A percentile compares a stretch with the other conserved stretches of the same genome.
Evolutionary conservation across 2,329 filamentous ascomycete species (phyloP).

Genomic region (Cadophora sp.): DNA sequence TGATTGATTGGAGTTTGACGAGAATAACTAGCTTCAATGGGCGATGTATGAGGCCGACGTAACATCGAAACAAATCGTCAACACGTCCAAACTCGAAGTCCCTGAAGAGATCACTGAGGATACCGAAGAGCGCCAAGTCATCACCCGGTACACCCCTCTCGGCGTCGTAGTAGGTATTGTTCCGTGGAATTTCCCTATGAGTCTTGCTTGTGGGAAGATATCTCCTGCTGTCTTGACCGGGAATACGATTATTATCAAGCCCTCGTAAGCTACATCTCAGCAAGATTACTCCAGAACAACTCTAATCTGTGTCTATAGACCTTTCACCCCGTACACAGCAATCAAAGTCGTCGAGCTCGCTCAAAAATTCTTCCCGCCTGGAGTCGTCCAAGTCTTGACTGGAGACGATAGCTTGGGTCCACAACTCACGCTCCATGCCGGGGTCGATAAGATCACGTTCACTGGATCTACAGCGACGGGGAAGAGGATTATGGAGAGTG

Average conservation of each 20-base stretch:
- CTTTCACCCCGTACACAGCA: slow-evolving; percentile 59
- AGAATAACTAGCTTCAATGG: slow-evolving; percentile 3
- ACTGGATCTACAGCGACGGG: slow-evolving; percentile 61
- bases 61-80: neutral
- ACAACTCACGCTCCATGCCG: slow-evolving; percentile 57
- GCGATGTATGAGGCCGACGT: neutral
- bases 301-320: slow-evolving; percentile 35
- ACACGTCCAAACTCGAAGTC: neutral
- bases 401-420: slow-evolving; percentile 61
- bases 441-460: slow-evolving; percentile 63
- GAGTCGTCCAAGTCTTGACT: slow-evolving; percentile 62
- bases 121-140: slow-evolving; percentile 45
- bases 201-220: slow-evolving; percentile 57
- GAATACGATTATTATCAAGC: slow-evolving; percentile 63
- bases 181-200: slow-evolving; percentile 64
- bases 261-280: slow-evolving; percentile 46
- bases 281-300: neutral
- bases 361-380: slow-evolving; percentile 56
- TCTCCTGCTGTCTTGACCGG: slow-evolving; percentile 56
- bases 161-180: slow-evolving; percentile 61
- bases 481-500: slow-evolving; percentile 56
- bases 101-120: slow-evolving; percentile 29
- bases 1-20: too few relatives aligned
- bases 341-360: slow-evolving; percentile 60
- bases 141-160: slow-evolving; percentile 52